Evolutionary conservation across 768 basidiomycete species (phyloP).

Genomic region (Postia placenta): DNA sequence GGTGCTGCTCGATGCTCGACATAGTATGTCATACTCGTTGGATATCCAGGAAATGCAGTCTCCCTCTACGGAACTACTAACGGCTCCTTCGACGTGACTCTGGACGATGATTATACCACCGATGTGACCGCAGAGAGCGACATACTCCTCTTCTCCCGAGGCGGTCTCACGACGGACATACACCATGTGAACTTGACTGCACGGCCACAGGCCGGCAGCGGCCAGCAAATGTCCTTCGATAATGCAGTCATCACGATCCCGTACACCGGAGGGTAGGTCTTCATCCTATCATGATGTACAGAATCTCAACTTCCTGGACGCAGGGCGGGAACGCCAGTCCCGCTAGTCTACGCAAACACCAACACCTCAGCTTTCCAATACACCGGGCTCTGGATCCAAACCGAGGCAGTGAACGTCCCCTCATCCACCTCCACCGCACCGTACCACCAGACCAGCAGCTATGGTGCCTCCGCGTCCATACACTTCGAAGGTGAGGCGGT

Average conservation of each 20-base stretch:
- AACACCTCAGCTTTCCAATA: constrained; percentile 36
- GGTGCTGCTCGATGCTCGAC: background rate
- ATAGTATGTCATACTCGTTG: too few relatives aligned
- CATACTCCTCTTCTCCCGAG: constrained; percentile 42
- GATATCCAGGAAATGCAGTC: constrained; percentile 53
- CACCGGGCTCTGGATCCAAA: constrained; percentile 43
- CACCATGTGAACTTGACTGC: constrained; percentile 54
- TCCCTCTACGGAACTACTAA: constrained; percentile 45
- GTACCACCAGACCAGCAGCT: constrained; percentile 24
- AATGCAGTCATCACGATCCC: constrained; percentile 41
- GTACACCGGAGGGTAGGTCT: constrained; percentile 6
- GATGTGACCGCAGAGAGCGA: constrained; percentile 9
- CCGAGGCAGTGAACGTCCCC: constrained; percentile 15
- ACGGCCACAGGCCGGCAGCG: constrained; percentile 17
- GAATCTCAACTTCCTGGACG: too few relatives aligned
- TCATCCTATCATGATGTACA: too few relatives aligned
- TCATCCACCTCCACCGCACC: constrained; percentile 14
- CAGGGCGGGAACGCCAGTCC: background rate
- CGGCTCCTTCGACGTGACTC: constrained; percentile 35
- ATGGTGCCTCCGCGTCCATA: constrained; percentile 36
- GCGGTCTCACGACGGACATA: constrained; percentile 35
- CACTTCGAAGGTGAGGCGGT: constrained; percentile 35
- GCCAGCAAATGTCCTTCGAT: constrained; percentile 45
- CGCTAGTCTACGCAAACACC: constrained; percentile 29
- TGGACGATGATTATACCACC: constrained; percentile 36